These are phyloP conservation scores for Phytopythium boreale DNA, from an alignment of 352 stramenopile genomes.

Conservation along the genomic window DNA sequence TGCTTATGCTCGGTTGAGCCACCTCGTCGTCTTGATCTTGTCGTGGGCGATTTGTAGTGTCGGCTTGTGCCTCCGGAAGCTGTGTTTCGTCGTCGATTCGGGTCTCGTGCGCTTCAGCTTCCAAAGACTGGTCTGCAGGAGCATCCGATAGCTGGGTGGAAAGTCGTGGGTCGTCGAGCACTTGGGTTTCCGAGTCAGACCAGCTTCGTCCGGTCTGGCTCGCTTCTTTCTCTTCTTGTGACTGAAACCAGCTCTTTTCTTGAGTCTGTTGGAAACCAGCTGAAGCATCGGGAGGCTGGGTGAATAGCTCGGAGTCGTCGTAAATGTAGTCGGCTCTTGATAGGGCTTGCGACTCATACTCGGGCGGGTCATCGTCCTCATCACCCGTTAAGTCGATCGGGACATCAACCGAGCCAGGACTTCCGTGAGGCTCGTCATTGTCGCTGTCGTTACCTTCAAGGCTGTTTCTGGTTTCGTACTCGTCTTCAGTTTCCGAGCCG, in stretches of 20 bases:
- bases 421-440: not conserved
- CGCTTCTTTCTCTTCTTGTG: not conserved
- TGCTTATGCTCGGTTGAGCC: not conserved
- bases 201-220: not conserved
- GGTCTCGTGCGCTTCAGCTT: not conserved
- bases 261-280: not conserved
- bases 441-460: constrained; percentile 4
- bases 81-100: not conserved
- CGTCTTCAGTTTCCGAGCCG: constrained; percentile 4
- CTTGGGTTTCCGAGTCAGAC: not conserved
- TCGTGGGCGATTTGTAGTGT: too few relatives aligned
- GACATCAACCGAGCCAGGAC: not conserved
- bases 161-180: not conserved
- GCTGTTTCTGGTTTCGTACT: not conserved
- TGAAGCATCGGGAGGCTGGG: constrained; percentile 1
- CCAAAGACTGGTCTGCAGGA: not conserved
- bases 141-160: not conserved
- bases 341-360: not conserved
- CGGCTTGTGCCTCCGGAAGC: not conserved
- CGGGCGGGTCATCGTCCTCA: not conserved
- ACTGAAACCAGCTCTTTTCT: not conserved
- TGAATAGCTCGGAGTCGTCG: constrained; percentile 4
- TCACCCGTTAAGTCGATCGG: constrained; percentile 5
- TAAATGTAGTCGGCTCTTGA: not conserved
- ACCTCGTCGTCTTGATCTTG: too few relatives aligned